These are phyloP conservation scores for Penicillium egyptiacum DNA, from an alignment of 495 filamentous ascomycete species.

Conservation along the genomic window DNA sequence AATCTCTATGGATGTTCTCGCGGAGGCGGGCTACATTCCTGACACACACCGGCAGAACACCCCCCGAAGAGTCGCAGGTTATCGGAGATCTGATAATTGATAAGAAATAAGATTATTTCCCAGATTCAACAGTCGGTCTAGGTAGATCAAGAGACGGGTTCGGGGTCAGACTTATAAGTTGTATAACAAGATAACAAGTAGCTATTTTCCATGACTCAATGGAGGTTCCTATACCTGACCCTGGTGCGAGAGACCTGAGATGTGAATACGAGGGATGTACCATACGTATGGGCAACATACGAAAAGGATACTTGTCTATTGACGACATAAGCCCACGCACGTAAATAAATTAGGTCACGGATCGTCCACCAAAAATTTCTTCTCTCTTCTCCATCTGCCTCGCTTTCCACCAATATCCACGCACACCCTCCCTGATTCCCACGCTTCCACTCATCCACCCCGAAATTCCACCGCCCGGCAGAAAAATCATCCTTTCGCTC, in stretches of 20 bases:
- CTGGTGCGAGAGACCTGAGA: background rate
- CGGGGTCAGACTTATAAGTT: background rate
- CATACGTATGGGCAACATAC: background rate
- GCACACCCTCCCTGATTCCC: background rate
- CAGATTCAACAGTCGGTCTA: no score
- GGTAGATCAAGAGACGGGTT: background rate
- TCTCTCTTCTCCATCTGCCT: background rate
- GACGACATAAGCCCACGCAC: background rate
- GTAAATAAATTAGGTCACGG: background rate
- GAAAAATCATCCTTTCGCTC: conserved; percentile 27
- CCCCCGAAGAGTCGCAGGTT: no score
- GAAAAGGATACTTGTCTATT: background rate
- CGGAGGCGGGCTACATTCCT: no score
- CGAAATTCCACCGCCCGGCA: conserved; percentile 12
- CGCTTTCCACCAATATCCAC: background rate
- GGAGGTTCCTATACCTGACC: no score
- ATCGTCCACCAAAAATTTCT: background rate
- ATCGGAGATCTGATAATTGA: no score
- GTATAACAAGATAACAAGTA: background rate
- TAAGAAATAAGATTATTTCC: no score
- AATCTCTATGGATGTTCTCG: no score
- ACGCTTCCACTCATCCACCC: conserved; percentile 2
- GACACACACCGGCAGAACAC: no score
- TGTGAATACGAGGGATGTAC: background rate
- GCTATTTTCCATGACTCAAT: no score